Conservation (phyloP, 202 grass and related monocot species). For the Brachypodium distachyon region DNA sequence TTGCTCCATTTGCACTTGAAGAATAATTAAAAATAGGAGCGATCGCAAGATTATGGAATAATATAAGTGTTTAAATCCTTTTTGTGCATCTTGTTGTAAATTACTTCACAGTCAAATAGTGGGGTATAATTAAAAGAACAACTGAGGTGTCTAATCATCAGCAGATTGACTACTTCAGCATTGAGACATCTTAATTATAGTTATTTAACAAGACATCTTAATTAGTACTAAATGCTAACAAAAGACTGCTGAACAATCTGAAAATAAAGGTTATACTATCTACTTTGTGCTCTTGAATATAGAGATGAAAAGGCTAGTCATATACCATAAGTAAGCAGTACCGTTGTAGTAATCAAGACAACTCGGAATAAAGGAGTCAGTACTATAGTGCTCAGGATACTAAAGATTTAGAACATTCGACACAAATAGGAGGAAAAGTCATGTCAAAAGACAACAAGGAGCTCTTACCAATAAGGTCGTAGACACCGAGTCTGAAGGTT, state of each 20-base stretch:
- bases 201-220: too few relatives aligned
- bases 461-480: constrained; percentile 6
- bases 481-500: constrained; percentile 10
- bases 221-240: background rate
- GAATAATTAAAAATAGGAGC: background rate
- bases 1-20: background rate
- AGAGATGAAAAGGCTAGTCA: too few relatives aligned
- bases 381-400: background rate
- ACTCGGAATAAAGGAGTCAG: background rate
- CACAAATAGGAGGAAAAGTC: background rate
- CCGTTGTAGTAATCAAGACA: background rate
- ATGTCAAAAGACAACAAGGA: background rate
- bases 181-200: background rate
- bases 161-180: background rate
- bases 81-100: background rate
- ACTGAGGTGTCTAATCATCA: background rate
- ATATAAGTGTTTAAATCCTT: background rate
- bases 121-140: background rate
- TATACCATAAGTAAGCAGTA: too few relatives aligned
- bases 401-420: background rate
- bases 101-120: background rate
- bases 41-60: background rate
- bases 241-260: background rate
- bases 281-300: background rate
- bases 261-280: background rate